Conservation (phyloP, 768 basidiomycete genomes). For the Boletus reticulatus region DNA sequence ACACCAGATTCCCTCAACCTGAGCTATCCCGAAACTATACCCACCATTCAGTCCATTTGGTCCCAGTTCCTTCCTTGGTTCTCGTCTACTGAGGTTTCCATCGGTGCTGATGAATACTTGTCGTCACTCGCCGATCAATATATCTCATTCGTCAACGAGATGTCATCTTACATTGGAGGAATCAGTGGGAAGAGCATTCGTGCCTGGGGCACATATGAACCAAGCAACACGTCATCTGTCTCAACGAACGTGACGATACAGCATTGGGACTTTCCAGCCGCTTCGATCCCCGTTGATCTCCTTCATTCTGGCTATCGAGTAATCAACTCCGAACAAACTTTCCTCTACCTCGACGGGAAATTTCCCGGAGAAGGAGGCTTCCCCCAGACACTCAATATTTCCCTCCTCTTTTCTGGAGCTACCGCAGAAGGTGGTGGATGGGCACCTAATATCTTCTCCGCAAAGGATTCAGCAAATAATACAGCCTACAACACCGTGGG, state of each 20-base stretch:
- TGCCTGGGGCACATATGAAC: conserved; percentile 41
- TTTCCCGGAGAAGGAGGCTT: conserved; percentile 32
- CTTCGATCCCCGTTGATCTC: conserved; percentile 34
- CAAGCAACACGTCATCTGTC: conserved; percentile 35
- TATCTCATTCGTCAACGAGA: conserved; percentile 41
- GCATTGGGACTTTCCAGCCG: conserved; percentile 40
- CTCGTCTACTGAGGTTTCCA: conserved; percentile 39
- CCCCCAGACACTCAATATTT: conserved; percentile 31
- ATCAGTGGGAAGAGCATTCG: conserved; percentile 39
- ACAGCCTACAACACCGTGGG: conserved; percentile 25
- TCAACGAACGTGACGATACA: conserved; percentile 43
- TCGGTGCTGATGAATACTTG: conserved; percentile 45
- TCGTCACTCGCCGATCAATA: conserved; percentile 39
- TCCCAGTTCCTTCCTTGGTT: conserved; percentile 40
- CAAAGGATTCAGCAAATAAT: conserved; percentile 32
- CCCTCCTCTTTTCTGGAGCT: conserved; percentile 32
- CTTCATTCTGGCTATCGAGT: conserved; percentile 34
- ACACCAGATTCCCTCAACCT: conserved; percentile 39
- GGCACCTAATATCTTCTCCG: conserved; percentile 37
- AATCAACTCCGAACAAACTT: conserved; percentile 36
- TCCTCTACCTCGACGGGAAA: conserved; percentile 39
- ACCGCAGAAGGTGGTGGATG: conserved; percentile 29
- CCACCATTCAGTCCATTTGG: conserved; percentile 43
- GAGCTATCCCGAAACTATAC: conserved; percentile 40
- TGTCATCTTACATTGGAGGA: conserved; percentile 36